Base-by-base conservation (phyloP, 306 rosid species). In the Prunus campanulata region DNA sequence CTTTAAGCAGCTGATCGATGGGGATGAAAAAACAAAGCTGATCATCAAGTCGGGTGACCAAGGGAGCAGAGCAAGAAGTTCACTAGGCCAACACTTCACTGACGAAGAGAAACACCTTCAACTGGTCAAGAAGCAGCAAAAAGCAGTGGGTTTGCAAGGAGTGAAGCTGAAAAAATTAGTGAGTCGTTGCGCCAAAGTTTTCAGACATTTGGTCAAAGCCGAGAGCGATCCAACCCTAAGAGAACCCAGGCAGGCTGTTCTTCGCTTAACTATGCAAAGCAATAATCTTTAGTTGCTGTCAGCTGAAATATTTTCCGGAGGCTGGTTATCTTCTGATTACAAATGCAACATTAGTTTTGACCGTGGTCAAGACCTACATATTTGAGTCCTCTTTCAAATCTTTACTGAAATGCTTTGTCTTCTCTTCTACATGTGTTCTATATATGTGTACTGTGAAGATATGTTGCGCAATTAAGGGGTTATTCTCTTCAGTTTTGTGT, bases 91-190 rank as follows among this genome's bases (percentile, higher is more conserved):
- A 74, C 96, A 89, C 70, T 90, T 90, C 70, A 85, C 47, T 15
- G 88, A 87, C 71, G 97, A 86, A 84, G 88, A 90, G 82, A 86
- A 89, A 59, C 83, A 85, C 19, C 91, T 93, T 74, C 94, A 91
- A 60, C 54, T 93, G 71, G 91, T 91, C 20, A 70, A 35, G 74
- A 78, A 79, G 85, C 65, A 60, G 18, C 32, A 24, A 60, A 60
- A 13, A 29, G 19, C 18, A 13, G 65, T 11, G 65, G 15, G 65
- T 25, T 60, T 60, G 39, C 86, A 87, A 71, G 90, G 94, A 25
- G 46, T 88, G 85, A 91, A 87, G 89, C 82, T 93, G 44, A 89
- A 82, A 83, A 90, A 87, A 75, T 50, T 91, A 89, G 87, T 93
- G n/a, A 76, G 87, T 85, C 92, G 96, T 55, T 90, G 85, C 68